Evolutionary conservation across 805 yeast genomes (phyloP).

Genomic region (Pichia deserticola): DNA sequence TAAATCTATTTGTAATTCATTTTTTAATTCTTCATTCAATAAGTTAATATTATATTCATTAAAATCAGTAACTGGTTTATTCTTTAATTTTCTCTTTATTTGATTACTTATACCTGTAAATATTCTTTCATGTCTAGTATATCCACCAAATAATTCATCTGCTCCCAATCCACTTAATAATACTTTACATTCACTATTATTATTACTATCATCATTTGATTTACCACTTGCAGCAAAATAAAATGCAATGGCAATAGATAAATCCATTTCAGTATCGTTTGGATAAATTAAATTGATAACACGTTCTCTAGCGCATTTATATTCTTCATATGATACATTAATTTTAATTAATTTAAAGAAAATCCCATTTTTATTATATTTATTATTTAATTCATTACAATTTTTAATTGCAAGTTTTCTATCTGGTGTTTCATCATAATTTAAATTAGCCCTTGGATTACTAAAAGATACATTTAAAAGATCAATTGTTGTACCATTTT

Average conservation of each 20-base stretch:
- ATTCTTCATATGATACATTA: slow-evolving; percentile 65
- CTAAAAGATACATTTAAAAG: slow-evolving; percentile 90
- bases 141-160: slow-evolving; percentile 95
- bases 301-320: slow-evolving; percentile 38
- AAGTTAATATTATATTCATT: slow-evolving; percentile 10
- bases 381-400: slow-evolving; percentile 40
- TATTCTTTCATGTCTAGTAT: slow-evolving; percentile 67
- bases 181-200: slow-evolving; percentile 52
- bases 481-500: slow-evolving; percentile 42
- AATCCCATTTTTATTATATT: slow-evolving; percentile 31
- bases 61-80: slow-evolving; percentile 16
- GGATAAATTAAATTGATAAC: slow-evolving; percentile 75
- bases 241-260: slow-evolving; percentile 92
- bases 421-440: slow-evolving; percentile 75
- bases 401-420: slow-evolving; percentile 65
- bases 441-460: slow-evolving; percentile 66
- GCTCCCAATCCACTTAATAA: slow-evolving; percentile 93
- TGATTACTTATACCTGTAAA: slow-evolving; percentile 30
- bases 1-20: slow-evolving; percentile 65
- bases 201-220: slow-evolving; percentile 23
- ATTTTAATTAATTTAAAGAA: slow-evolving; percentile 54
- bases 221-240: slow-evolving; percentile 74
- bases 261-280: slow-evolving; percentile 85
- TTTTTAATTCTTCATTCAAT: slow-evolving; percentile 36
- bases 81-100: slow-evolving; percentile 15